A percentile compares a stretch with the other conserved stretches of the same genome.
These are phyloP conservation scores for Phytophthora niederhauseri DNA, from an alignment of 352 stramenopile species.

Conservation along the genomic window DNA sequence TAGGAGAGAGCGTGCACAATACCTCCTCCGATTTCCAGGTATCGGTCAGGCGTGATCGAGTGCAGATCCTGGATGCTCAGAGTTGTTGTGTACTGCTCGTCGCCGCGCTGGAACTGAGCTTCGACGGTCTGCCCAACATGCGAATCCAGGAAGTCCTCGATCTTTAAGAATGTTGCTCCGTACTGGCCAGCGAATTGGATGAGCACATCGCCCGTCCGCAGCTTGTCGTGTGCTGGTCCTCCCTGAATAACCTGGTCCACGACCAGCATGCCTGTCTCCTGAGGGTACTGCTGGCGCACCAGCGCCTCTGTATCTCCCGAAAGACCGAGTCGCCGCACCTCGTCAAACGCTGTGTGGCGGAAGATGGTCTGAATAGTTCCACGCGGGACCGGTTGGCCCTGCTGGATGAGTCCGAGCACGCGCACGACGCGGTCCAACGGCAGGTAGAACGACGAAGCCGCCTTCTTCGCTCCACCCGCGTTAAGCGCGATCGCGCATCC, in stretches of 20 bases:
- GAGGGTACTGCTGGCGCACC: slow-evolving; percentile 71
- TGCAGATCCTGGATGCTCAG: slow-evolving; percentile 80
- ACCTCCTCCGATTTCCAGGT: slow-evolving; percentile 85
- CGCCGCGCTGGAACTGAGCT: slow-evolving; percentile 82
- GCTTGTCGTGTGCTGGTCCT: slow-evolving; percentile 69
- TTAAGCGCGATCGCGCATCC: slow-evolving; percentile 92
- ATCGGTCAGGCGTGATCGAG: slow-evolving; percentile 80
- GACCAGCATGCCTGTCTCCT: slow-evolving; percentile 91
- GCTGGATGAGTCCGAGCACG: slow-evolving; percentile 72
- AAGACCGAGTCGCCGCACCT: slow-evolving; percentile 85
- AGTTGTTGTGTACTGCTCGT: slow-evolving; percentile 47
- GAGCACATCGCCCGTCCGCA: slow-evolving; percentile 89
- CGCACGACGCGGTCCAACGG: slow-evolving; percentile 87
- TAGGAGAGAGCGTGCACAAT: slow-evolving; percentile 92
- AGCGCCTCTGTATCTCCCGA: slow-evolving; percentile 65
- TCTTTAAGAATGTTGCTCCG: slow-evolving; percentile 84
- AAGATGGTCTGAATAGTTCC: slow-evolving; percentile 92
- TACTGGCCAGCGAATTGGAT: slow-evolving; percentile 76
- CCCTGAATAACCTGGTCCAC: slow-evolving; percentile 88
- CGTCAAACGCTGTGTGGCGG: slow-evolving; percentile 90
- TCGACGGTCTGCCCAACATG: slow-evolving; percentile 70
- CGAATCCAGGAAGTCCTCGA: slow-evolving; percentile 82
- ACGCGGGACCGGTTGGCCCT: slow-evolving; percentile 58
- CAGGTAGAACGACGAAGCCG: slow-evolving; percentile 92
- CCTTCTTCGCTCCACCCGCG: slow-evolving; percentile 87